A percentile compares a stretch with the other conserved stretches of the same genome.
These are phyloP conservation scores for Begonia peltatifolia DNA, from an alignment of 306 rosid genomes.

Conservation along the genomic window DNA sequence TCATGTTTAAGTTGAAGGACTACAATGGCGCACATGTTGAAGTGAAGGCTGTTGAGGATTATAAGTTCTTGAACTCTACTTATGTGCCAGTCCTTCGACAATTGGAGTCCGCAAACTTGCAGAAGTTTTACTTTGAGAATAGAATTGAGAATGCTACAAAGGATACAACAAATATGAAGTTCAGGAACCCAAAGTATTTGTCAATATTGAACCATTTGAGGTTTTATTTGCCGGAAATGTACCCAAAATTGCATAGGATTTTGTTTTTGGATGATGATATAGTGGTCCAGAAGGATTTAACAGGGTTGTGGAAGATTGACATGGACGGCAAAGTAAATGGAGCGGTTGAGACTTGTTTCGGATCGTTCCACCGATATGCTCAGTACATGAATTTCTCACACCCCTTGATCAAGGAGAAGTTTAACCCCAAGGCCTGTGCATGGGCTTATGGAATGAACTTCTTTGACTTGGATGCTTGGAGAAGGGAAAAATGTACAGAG, in stretches of 20 bases:
- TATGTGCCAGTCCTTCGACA: constrained; percentile 8
- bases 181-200: constrained; percentile 7
- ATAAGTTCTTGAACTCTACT: constrained; percentile 8
- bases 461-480: constrained; percentile 8
- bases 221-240: constrained; percentile 9
- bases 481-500: constrained; percentile 7
- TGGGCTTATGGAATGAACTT: constrained; percentile 12
- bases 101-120: constrained; percentile 7
- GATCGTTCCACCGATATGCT: constrained; percentile 9
- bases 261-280: constrained; percentile 8
- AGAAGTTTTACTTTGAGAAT: constrained; percentile 7
- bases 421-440: constrained; percentile 7
- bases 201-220: constrained; percentile 8
- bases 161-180: constrained; percentile 10
- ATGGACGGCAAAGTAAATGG: constrained; percentile 8
- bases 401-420: constrained; percentile 7
- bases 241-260: constrained; percentile 7
- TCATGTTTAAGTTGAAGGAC: constrained; percentile 9
- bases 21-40: constrained; percentile 7
- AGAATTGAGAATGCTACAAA: constrained; percentile 7
- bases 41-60: constrained; percentile 11
- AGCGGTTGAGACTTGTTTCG: constrained; percentile 8
- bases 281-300: constrained; percentile 8
- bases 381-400: constrained; percentile 12
- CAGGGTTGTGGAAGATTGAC: constrained; percentile 8